Base-by-base conservation (phyloP, 371 early-diverging fungal species). In the Apophysomyces trapeziformis region DNA sequence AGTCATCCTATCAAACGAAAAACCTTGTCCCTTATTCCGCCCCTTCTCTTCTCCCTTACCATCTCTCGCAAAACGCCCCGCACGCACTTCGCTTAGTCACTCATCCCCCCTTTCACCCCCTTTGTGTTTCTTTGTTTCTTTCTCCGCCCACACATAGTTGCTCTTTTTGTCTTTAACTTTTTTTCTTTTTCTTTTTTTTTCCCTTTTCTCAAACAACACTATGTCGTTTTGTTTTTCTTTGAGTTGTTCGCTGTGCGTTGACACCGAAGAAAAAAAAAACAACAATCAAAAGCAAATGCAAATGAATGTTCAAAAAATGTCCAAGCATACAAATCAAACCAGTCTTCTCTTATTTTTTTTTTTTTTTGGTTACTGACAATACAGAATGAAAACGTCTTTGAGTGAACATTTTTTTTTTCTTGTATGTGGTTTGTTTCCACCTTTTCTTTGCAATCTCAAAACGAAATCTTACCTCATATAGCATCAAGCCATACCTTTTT, bases 191-290 rank as follows among this genome's bases (percentile, higher is more conserved):
- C 1, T 16, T 4, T 1, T 7, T 47, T 47, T 47, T 47, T 3
- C 3, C 5, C 4, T 43, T 43, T 43, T 43, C 14, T 43, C 14
- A 43, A 26, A 26, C 26, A 26, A 26, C 26, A 26, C 26, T 47
- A n/a, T n/a, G 5, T 32, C 21, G 1, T 50, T 50, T 11, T 18
- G 7, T 50, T 21, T 11, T 18, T 50, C 11, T 50, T 50, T 9
- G 4, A 26, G 50, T 50, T 50, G 50, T 50, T 50, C 50, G 50
- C 50, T 50, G 50, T 50, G 50, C 50, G 50, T 50, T 16, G 50
- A 26, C 26, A 26, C 50, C 50, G 21, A 13, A 41, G 41, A 50
- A 50, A 50, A 21, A 50, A 18, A 21, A 47, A 16, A 47, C 7
- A 47, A 47, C n/a, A 47, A 47, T 26, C 26, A 47, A 47, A 47